Evolutionary conservation across 2,329 filamentous ascomycete genomes (phyloP).

Genomic region (Epichloe festucae): DNA sequence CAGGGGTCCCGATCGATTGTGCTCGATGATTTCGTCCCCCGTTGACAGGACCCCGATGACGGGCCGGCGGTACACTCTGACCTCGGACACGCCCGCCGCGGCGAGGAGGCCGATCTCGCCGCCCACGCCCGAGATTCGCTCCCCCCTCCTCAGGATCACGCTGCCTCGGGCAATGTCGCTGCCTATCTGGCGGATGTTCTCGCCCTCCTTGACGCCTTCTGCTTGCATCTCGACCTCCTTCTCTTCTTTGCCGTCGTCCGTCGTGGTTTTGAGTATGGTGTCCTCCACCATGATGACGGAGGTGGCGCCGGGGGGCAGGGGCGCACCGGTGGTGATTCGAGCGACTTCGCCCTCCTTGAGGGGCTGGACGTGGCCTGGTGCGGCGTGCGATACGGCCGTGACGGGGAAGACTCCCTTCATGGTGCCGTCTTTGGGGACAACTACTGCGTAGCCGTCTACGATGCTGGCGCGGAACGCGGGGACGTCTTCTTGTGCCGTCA

Average conservation of each 20-base stretch:
- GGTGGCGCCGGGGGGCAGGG: slow-evolving; percentile 78
- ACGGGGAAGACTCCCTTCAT: slow-evolving; percentile 73
- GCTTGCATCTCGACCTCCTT: slow-evolving; percentile 78
- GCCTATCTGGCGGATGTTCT: slow-evolving; percentile 85
- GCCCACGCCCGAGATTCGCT: slow-evolving; percentile 73
- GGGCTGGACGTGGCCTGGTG: slow-evolving; percentile 51
- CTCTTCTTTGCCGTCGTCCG: slow-evolving; percentile 73
- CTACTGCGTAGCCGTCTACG: slow-evolving; percentile 88
- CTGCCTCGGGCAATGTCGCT: slow-evolving; percentile 66
- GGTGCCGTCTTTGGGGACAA: slow-evolving; percentile 47
- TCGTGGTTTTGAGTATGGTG: slow-evolving; percentile 62
- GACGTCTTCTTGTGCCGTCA: slow-evolving; percentile 68
- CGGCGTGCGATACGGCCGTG: slow-evolving; percentile 72
- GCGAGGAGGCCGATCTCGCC: slow-evolving; percentile 86
- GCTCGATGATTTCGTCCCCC: slow-evolving; percentile 82
- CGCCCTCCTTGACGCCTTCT: slow-evolving; percentile 57
- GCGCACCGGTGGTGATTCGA: slow-evolving; percentile 88
- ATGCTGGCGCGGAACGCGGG: slow-evolving; percentile 93
- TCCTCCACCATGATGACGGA: slow-evolving; percentile 92
- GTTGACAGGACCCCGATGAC: slow-evolving; percentile 81
- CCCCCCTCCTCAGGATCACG: slow-evolving; percentile 65
- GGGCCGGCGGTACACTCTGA: slow-evolving; percentile 63
- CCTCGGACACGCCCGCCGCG: slow-evolving; percentile 62
- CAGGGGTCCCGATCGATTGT: slow-evolving; percentile 49
- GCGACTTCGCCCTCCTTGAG: slow-evolving; percentile 66